A percentile compares a stretch with the other conserved stretches of the same genome.
phyloP scores from a whole-genome alignment of 2,329 filamentous ascomycete species.

The Cercospora canescens region DNA sequence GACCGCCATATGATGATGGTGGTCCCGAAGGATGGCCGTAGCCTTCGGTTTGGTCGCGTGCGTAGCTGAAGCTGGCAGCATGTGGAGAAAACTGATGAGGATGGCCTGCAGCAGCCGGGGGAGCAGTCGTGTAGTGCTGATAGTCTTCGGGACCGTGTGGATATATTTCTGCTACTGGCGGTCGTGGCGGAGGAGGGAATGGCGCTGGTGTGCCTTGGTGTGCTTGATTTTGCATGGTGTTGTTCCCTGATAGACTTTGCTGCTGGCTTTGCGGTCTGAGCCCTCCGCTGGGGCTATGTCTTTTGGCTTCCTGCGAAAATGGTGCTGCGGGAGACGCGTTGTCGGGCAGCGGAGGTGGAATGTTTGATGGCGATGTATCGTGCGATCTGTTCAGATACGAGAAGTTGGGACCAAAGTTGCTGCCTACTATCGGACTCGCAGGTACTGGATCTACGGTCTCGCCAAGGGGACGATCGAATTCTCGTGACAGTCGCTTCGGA shows the following conservation, averaged over 20 bases:
- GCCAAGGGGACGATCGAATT: conserved; percentile 7
- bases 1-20: conserved; percentile 8
- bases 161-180: not conserved
- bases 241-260: not conserved
- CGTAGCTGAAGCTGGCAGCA: not conserved
- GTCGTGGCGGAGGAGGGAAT: conserved; percentile 7
- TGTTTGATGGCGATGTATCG: not conserved
- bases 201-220: conserved; percentile 8
- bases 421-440: conserved; percentile 14
- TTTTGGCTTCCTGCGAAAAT: conserved; percentile 2
- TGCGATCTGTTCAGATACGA: not conserved
- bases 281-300: conserved; percentile 1
- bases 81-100: not conserved
- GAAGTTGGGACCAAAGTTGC: conserved; percentile 12
- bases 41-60: not conserved
- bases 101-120: not conserved
- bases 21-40: not conserved
- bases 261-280: not conserved
- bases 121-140: conserved; percentile 2
- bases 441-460: conserved; percentile 11
- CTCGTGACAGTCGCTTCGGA: conserved; percentile 13
- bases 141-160: conserved; percentile 11
- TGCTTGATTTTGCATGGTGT: not conserved
- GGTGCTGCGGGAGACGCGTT: not conserved
- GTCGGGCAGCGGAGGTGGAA: not conserved